Evolutionary conservation across 225 moss, liverwort and hornwort species (phyloP).

Genomic region (Lunularia cruciata): DNA sequence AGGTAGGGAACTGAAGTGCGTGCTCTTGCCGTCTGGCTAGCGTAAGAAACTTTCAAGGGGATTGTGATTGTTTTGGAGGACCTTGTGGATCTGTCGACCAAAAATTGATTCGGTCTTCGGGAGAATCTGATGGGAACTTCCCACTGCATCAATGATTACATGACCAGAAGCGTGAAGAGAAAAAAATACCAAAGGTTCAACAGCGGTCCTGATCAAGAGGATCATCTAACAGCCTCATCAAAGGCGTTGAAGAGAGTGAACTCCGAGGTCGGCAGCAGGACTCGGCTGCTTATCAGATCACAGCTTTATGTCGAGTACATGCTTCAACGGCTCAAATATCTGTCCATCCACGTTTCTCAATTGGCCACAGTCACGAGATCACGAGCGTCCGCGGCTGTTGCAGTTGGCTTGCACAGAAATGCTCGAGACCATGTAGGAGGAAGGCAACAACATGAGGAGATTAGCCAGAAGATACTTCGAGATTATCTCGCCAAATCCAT

Average conservation of each 20-base stretch:
- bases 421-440: constrained; percentile 7
- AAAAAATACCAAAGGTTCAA: constrained; percentile 14
- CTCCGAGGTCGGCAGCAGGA: constrained; percentile 14
- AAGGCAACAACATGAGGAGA: constrained; percentile 5
- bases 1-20: not conserved
- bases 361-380: not conserved
- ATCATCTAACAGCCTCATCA: not conserved
- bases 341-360: not conserved
- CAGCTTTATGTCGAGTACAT: not conserved
- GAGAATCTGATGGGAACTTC: not conserved
- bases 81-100: not conserved
- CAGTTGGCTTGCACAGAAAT: constrained; percentile 2
- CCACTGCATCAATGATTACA: not conserved
- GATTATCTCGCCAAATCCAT: constrained; percentile 16
- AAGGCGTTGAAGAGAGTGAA: constrained; percentile 1
- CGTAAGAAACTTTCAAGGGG: not conserved
- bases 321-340: too few species aligned
- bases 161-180: not conserved
- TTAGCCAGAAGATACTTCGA: not conserved
- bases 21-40: not conserved
- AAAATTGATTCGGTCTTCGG: not conserved
- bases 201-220: not conserved
- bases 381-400: constrained; percentile 12
- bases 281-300: not conserved
- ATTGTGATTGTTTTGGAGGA: not conserved